Conservation (phyloP, 768 basidiomycete genomes). For the Lentinula lateritia region DNA sequence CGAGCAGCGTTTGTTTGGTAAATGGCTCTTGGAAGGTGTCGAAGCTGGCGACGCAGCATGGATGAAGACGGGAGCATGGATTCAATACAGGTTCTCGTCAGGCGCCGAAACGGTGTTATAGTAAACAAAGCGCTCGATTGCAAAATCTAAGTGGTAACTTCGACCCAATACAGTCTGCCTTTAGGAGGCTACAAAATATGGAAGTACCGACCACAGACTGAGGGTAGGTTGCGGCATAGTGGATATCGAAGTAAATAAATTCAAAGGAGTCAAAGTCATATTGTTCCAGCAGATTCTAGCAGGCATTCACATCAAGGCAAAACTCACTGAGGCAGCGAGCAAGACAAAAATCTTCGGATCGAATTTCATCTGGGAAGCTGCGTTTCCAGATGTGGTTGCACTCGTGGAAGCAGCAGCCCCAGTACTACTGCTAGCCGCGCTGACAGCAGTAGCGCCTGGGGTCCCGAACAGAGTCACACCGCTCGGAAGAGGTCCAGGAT, state of each 20-base stretch:
- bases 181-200: no score
- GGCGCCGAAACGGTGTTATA: background rate
- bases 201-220: no score
- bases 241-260: background rate
- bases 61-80: background rate
- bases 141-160: no score
- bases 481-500: constrained; percentile 32
- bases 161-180: no score
- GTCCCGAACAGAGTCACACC: constrained; percentile 23
- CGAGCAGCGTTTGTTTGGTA: background rate
- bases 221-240: no score
- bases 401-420: background rate
- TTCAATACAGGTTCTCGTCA: background rate
- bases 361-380: background rate
- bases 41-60: background rate
- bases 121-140: no score
- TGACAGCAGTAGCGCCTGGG: constrained; percentile 10
- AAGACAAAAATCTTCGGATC: background rate
- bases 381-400: background rate
- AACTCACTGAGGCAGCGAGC: background rate
- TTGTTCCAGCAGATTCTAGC: background rate
- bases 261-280: background rate
- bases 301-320: background rate
- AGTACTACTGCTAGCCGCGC: background rate
- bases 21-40: background rate